Conservation (phyloP, 192 early-diverging fungal species). For the Gamsiella multidivaricata region DNA sequence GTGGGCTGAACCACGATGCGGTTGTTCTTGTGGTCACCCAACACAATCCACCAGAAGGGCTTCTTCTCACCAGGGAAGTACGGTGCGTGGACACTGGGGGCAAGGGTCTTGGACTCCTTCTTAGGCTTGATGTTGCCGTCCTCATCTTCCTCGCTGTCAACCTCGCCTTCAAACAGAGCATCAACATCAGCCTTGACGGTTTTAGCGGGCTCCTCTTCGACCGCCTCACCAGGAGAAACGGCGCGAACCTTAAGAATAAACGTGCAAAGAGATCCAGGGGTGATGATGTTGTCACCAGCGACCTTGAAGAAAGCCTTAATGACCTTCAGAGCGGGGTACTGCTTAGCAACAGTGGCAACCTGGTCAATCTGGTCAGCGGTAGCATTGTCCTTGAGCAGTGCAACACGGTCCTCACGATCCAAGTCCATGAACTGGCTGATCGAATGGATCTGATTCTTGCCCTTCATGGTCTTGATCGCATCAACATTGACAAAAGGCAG, state of each 20-base stretch:
- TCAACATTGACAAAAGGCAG: conserved; percentile 82
- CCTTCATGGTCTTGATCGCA: conserved; percentile 70
- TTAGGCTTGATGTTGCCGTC: conserved; percentile 58
- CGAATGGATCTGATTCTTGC: conserved; percentile 74
- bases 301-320: conserved; percentile 82
- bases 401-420: conserved; percentile 67
- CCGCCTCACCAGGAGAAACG: conserved; percentile 39
- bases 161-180: conserved; percentile 50
- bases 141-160: conserved; percentile 57
- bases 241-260: conserved; percentile 67
- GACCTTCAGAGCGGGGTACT: conserved; percentile 83
- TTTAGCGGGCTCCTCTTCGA: conserved; percentile 37
- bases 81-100: conserved; percentile 69
- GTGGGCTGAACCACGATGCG: conserved; percentile 82
- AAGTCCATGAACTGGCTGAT: conserved; percentile 77
- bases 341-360: conserved; percentile 77
- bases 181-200: conserved; percentile 30
- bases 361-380: conserved; percentile 74
- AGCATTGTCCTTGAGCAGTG: conserved; percentile 63
- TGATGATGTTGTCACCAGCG: conserved; percentile 80
- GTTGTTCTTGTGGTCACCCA: conserved; percentile 87
- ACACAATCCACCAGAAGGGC: conserved; percentile 91
- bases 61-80: conserved; percentile 79
- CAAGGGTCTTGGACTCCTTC: conserved; percentile 43
- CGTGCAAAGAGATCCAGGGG: conserved; percentile 82